A percentile compares a stretch with the other conserved stretches of the same genome.
Evolutionary conservation across 176 grass and related monocot species (phyloP).

Genomic region (Paspalum notatum): DNA sequence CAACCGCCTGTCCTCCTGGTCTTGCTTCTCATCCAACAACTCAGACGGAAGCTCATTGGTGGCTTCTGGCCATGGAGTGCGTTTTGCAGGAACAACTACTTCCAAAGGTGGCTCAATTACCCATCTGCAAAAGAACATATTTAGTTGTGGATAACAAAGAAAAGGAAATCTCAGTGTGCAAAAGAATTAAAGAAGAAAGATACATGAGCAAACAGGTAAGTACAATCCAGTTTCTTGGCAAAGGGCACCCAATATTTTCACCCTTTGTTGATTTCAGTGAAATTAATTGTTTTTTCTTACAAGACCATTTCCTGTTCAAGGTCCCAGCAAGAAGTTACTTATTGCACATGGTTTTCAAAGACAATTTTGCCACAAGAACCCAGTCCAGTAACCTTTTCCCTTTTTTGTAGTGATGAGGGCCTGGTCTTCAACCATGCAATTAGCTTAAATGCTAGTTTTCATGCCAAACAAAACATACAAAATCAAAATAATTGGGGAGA

Average conservation of each 20-base stretch:
- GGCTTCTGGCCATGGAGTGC: conserved; percentile 86
- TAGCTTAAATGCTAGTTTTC: neutral
- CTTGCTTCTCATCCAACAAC: conserved; percentile 46
- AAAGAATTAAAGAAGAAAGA: neutral
- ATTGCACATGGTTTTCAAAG: neutral
- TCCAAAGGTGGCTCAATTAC: conserved; percentile 88
- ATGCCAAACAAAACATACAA: neutral
- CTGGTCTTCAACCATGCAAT: neutral
- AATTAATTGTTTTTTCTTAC: neutral
- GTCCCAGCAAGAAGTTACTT: neutral
- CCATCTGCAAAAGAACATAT: conserved; percentile 59
- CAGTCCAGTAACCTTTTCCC: neutral
- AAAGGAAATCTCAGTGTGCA: neutral
- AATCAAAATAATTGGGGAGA: neutral
- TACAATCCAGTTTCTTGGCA: neutral
- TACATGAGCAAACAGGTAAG: conserved; percentile 7
- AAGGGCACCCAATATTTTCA: neutral
- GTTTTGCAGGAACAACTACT: conserved; percentile 70
- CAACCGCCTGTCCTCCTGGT: conserved; percentile 51
- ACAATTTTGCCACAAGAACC: neutral
- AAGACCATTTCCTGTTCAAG: neutral
- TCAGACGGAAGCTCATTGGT: conserved; percentile 44
- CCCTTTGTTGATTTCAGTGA: neutral
- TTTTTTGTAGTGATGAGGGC: neutral
- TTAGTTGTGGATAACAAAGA: neutral